phyloP scores from a whole-genome alignment of 2,329 filamentous ascomycete genomes.

The Cryoendolithus antarcticus region DNA sequence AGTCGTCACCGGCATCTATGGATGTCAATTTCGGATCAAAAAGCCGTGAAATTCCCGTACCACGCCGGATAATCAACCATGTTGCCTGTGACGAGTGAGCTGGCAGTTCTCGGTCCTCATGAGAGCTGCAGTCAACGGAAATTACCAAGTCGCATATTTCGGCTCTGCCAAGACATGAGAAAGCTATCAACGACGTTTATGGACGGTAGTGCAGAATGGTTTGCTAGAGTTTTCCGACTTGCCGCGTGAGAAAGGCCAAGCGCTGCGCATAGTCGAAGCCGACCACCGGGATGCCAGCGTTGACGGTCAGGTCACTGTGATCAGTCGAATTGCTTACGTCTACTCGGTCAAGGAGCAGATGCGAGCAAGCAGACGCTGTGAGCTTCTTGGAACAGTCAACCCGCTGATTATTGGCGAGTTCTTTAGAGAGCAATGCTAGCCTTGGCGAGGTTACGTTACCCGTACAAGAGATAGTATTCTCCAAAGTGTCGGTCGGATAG shows the following conservation, averaged over 20 bases:
- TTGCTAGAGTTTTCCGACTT: slow-evolving; percentile 32
- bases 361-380: slow-evolving; percentile 32
- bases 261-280: slow-evolving; percentile 20
- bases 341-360: slow-evolving; percentile 13
- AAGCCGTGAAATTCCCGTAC: slow-evolving; percentile 38
- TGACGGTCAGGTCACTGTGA: not conserved
- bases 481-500: slow-evolving; percentile 22
- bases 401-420: slow-evolving; percentile 29
- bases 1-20: slow-evolving; percentile 26
- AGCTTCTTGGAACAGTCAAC: slow-evolving; percentile 29
- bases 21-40: slow-evolving; percentile 27
- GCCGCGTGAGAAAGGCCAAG: slow-evolving; percentile 31
- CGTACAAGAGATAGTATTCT: slow-evolving; percentile 5
- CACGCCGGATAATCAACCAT: slow-evolving; percentile 36
- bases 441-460: slow-evolving; percentile 37
- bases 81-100: slow-evolving; percentile 36
- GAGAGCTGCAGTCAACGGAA: slow-evolving; percentile 37
- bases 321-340: slow-evolving; percentile 15
- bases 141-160: slow-evolving; percentile 41
- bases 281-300: not conserved
- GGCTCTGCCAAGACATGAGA: slow-evolving; percentile 18
- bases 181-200: slow-evolving; percentile 31
- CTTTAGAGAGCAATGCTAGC: slow-evolving; percentile 40
- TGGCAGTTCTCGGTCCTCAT: slow-evolving; percentile 32
- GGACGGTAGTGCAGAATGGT: slow-evolving; percentile 41